Base-by-base conservation (phyloP, 2,329 filamentous ascomycete genomes). In the Sarocladium strictum region DNA sequence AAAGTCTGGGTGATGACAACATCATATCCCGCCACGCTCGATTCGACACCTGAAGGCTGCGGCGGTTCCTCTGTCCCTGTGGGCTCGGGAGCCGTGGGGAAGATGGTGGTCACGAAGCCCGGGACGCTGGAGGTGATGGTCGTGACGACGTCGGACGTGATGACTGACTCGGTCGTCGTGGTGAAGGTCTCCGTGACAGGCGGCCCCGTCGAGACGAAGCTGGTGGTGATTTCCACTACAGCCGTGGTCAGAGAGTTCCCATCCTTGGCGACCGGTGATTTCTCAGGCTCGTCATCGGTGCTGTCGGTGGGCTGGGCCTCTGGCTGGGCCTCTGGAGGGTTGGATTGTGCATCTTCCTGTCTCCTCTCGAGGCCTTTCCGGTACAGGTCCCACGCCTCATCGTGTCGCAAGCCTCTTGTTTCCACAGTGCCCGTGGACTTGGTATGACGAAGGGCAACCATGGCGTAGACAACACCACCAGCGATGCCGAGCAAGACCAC, bases 391-490 rank as follows among this genome's bases (percentile, higher is more conserved):
- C 47, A 51, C 10, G 12, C 15, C 17, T 51, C 47, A 27, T 51
- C 47, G 47, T 51, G 47, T 11, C 29, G 19, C 7, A 37, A n/a
- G 12, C 47, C 37, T 29, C 47, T 51, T 23, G 47, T 51, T 23
- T 35, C 47, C 27, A 51, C 47, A 10, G 19, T 35, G 6, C 47
- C 47, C 14, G 47, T 51, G 17, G 9, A 11, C 19, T 35, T 33
- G 9, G 47, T 35, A 6, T n/a, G 7, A 11, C 47, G 27, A 24
- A 51, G 47, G 6, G 3, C 17, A 21, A 51, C 27, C 27, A 37
- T 51, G 17, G 47, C 47, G 19, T 51, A 51, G n/a, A 51, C n/a
- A 6, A 51, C 47, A 17, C 35, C 27, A 35, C 27, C 47, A 51
- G 27, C 32, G 12, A 35, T 17, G 21, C 47, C 47, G 2, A 37